Base-by-base conservation (phyloP, 805 yeast species). In the Ogataea wickerhamii region DNA sequence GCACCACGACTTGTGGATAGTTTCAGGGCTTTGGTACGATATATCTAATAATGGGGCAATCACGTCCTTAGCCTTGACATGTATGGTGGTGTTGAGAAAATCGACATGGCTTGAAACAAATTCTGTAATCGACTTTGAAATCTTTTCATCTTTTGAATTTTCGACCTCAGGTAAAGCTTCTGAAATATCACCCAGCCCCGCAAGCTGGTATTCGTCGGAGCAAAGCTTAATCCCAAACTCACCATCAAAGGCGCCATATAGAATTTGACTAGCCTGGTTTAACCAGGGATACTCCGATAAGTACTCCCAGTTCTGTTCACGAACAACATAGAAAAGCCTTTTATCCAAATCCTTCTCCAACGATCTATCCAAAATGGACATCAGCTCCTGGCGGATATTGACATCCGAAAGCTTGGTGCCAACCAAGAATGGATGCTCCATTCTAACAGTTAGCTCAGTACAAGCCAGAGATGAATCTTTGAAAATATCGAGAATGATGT, bases 301-400 rank as follows among this genome's bases (percentile, higher is more conserved):
- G 48, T 76, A 83, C 56, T 93, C 99, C 99, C 99, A 93, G 53
- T 87, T 91, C 58, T 93, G 99, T 52, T 93, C 98, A 26, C 91
- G 69, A n/a, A 94, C 74, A 6, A 91, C 82, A 51, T 94, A 94
- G 47, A 82, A 79, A 24, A 93, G 66, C 41, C 98, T 71, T 58
- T 86, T 87, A 49, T 76, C 75, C 18, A 88, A 71, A 48, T 85
- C 88, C 35, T 69, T 73, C 44, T 89, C 96, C 44, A 93, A 66
- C 47, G 95, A 84, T 30, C 74, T 74, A 57, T 82, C 81, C 53
- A 93, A 64, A 39, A 93, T 85, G 0, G 73, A 58, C 93, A 93
- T 84, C 45, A 94, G 73, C 48, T 78, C 80, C 40, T 77, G 72
- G 34, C 98, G 76, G 20, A 87, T 81, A 3, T 71, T 67, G 3